Percentiles rank a stretch among this genome's conserved stretches.
Conservation (phyloP, 257 asterid species). For the Salvia rosmarinus region DNA sequence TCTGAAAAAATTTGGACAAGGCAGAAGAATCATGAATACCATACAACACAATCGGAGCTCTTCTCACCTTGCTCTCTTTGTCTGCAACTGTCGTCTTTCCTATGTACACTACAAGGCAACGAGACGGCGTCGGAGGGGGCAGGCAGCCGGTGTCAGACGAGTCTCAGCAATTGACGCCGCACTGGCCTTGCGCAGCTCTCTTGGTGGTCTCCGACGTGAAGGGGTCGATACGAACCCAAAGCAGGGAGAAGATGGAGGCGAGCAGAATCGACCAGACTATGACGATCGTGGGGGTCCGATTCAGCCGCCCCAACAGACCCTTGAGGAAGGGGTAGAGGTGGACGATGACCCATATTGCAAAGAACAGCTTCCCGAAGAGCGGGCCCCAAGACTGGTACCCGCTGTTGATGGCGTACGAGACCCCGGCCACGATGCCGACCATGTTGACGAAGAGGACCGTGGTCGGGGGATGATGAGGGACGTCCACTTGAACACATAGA, state of each 20-base stretch:
- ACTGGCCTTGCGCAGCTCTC: conserved; percentile 61
- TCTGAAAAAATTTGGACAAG: too few species aligned
- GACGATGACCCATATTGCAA: conserved; percentile 87
- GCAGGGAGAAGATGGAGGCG: conserved; percentile 87
- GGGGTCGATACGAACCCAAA: conserved; percentile 93
- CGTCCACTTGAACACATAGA: conserved; percentile 88
- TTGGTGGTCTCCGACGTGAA: conserved; percentile 59
- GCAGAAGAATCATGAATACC: too few species aligned
- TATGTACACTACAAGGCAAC: too few species aligned
- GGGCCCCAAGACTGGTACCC: conserved; percentile 98
- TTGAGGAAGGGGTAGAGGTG: conserved; percentile 91
- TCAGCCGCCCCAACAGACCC: conserved; percentile 78
- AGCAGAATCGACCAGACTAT: conserved; percentile 93
- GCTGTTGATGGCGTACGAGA: conserved; percentile 79
- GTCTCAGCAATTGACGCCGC: conserved; percentile 81
- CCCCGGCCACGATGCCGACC: conserved; percentile 89
- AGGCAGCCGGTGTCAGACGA: conserved; percentile 36
- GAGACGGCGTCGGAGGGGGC: conserved; percentile 58
- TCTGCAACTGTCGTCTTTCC: too few species aligned
- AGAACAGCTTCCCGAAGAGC: conserved; percentile 72
- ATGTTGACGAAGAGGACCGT: conserved; percentile 76
- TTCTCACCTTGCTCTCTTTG: too few species aligned
- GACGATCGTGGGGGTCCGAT: conserved; percentile 94
- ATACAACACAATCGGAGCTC: too few species aligned
- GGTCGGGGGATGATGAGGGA: conserved; percentile 89